Evolutionary conservation across 1,284 basidiomycete species (phyloP).

Genomic region (Trichosporon coremiiforme): DNA sequence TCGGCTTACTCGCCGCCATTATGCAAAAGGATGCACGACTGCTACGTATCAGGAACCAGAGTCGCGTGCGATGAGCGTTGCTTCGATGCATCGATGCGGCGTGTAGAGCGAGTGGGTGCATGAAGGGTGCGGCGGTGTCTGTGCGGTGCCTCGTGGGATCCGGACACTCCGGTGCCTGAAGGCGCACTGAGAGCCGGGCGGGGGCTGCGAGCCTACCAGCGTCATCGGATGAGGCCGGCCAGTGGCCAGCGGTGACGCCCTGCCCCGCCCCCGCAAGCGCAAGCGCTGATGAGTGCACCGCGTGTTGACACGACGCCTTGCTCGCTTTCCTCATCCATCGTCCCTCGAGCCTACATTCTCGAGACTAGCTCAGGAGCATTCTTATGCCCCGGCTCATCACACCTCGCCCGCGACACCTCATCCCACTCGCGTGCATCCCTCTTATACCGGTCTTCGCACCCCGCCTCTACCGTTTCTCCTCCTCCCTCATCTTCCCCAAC

Average conservation of each 20-base stretch:
- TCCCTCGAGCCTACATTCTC: neutral
- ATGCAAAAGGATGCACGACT: neutral
- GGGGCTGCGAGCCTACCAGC: neutral
- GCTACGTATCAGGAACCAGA: too few species aligned
- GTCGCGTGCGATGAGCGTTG: too few species aligned
- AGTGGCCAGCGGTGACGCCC: neutral
- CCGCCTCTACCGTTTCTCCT: neutral
- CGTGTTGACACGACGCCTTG: conserved; percentile 7
- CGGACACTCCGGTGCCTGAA: conserved; percentile 2
- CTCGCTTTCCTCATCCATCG: neutral
- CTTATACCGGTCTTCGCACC: neutral
- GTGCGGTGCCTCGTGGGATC: neutral
- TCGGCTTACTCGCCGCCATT: neutral
- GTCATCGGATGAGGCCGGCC: conserved; percentile 5
- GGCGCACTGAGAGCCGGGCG: neutral
- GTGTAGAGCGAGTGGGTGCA: too few species aligned
- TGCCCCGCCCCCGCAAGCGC: neutral
- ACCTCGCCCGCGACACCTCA: neutral
- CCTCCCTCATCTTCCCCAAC: conserved; percentile 12
- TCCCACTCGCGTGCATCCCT: neutral
- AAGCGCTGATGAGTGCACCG: conserved; percentile 1
- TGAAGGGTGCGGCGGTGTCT: neutral
- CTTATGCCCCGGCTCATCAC: conserved; percentile 4
- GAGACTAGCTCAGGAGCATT: neutral
- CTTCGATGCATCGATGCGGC: too few species aligned